A percentile compares a stretch with the other conserved stretches of the same genome.
Conservation (phyloP, 495 filamentous ascomycete species). For the Viridothelium virens region DNA sequence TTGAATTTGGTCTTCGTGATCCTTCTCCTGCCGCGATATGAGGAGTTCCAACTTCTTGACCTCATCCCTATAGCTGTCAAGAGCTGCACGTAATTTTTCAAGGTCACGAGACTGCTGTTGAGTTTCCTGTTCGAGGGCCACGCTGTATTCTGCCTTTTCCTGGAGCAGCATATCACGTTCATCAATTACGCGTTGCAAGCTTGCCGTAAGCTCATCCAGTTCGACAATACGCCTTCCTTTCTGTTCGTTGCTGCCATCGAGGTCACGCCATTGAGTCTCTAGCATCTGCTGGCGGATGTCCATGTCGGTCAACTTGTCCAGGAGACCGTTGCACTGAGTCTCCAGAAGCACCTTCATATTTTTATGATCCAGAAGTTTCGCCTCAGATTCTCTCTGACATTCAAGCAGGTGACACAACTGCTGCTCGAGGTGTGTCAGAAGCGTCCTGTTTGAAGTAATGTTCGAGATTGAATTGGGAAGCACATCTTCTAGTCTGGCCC, state of each 20-base stretch:
- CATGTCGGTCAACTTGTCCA: conserved; percentile 26
- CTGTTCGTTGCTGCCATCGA: conserved; percentile 43
- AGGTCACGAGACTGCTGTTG: conserved; percentile 26
- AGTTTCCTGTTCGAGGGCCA: conserved; percentile 22
- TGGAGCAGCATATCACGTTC: conserved; percentile 46
- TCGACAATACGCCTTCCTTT: conserved; percentile 39
- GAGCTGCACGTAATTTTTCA: conserved; percentile 52
- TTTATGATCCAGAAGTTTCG: conserved; percentile 21
- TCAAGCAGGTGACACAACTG: conserved; percentile 24
- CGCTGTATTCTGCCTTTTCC: conserved; percentile 42
- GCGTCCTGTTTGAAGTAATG: conserved; percentile 24
- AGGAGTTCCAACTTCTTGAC: conserved; percentile 54
- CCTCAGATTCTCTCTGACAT: conserved; percentile 21
- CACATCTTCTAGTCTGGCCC: conserved; percentile 28
- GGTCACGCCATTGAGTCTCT: conserved; percentile 45
- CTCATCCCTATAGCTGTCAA: conserved; percentile 58
- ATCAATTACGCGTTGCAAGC: conserved; percentile 13
- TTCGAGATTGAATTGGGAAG: conserved; percentile 24
- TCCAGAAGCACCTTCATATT: conserved; percentile 15
- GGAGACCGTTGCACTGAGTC: conserved; percentile 21
- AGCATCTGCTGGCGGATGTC: conserved; percentile 32
- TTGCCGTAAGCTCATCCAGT: conserved; percentile 24
- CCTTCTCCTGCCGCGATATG: conserved; percentile 51
- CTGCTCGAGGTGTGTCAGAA: conserved; percentile 26
- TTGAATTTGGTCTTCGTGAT: conserved; percentile 37